These are phyloP conservation scores for Acanthamoeba castellanii DNA, from an alignment of 208 protist species.

Conservation along the genomic window DNA sequence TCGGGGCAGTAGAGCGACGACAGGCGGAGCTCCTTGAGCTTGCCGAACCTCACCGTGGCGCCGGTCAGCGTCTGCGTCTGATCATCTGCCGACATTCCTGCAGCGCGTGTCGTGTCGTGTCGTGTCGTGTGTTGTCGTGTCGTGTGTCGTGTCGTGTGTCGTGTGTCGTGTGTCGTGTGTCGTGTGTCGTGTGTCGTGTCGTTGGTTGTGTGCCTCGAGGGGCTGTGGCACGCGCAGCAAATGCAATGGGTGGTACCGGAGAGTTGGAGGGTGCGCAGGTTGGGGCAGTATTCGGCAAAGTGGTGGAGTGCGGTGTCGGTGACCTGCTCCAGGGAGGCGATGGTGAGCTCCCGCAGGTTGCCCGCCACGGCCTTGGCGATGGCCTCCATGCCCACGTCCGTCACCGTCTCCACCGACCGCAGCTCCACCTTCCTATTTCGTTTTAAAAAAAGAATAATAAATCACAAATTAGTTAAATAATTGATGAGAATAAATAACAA, in stretches of 20 bases:
- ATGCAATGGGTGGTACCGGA: background rate
- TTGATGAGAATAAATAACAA: background rate
- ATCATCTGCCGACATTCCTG: slow-evolving; percentile 35
- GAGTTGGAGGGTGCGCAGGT: background rate
- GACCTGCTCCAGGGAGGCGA: slow-evolving; percentile 13
- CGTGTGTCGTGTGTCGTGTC: background rate
- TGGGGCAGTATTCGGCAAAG: slow-evolving; percentile 11
- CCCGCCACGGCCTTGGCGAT: background rate
- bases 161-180: too few species aligned
- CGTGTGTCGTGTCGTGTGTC: background rate
- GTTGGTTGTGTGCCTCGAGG: too few species aligned
- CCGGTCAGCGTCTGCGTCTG: background rate
- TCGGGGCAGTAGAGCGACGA: background rate
- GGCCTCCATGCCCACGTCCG: slow-evolving; percentile 27
- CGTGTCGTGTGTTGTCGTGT: background rate
- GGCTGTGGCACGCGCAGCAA: background rate
- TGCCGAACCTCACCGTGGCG: background rate
- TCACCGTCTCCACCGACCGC: background rate
- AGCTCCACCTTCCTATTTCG: background rate
- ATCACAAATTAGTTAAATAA: too few species aligned
- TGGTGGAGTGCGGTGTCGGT: background rate
- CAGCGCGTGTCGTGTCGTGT: background rate
- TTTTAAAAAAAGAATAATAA: background rate
- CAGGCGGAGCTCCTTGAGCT: background rate
- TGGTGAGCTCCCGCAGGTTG: background rate